Percentiles rank a stretch among this genome's conserved stretches.
Evolutionary conservation across 352 stramenopile genomes (phyloP).

Genomic region (Globisporangium carolinianum): DNA sequence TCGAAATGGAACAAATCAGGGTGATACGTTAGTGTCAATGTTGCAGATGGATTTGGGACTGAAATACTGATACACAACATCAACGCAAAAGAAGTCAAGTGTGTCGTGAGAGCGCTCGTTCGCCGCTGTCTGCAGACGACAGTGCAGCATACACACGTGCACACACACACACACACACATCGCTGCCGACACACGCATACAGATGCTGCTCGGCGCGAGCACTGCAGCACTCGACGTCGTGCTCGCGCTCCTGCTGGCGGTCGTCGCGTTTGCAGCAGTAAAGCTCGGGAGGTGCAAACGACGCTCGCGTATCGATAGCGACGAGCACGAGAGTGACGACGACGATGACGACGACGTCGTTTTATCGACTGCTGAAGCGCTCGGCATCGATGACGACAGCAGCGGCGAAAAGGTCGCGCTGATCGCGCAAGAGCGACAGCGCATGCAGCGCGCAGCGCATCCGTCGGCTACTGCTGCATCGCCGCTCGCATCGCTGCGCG

Average conservation of each 20-base stretch:
- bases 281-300: slow-evolving; percentile 6
- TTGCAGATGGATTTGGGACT: too few species aligned
- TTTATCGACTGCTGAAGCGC: slow-evolving; percentile 3
- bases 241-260: neutral
- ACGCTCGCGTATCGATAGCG: neutral
- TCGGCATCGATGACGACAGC: slow-evolving; percentile 1
- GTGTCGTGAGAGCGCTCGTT: too few species aligned
- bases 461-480: neutral
- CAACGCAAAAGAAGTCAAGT: too few species aligned
- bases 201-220: neutral
- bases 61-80: too few species aligned
- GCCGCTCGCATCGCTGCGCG: neutral
- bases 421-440: slow-evolving; percentile 6
- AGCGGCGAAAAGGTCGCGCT: slow-evolving; percentile 8
- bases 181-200: too few species aligned
- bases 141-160: too few species aligned
- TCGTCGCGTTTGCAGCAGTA: slow-evolving; percentile 1
- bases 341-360: slow-evolving; percentile 17
- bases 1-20: too few species aligned
- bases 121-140: too few species aligned
- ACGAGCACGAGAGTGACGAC: slow-evolving; percentile 12
- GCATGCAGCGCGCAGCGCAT: slow-evolving; percentile 1
- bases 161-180: too few species aligned
- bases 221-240: neutral
- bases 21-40: too few species aligned